Evolutionary conservation across 306 rosid genomes (phyloP), one percentile per base, ranked within the genome.

Genomic region (Lotus japonicus): DNA sequence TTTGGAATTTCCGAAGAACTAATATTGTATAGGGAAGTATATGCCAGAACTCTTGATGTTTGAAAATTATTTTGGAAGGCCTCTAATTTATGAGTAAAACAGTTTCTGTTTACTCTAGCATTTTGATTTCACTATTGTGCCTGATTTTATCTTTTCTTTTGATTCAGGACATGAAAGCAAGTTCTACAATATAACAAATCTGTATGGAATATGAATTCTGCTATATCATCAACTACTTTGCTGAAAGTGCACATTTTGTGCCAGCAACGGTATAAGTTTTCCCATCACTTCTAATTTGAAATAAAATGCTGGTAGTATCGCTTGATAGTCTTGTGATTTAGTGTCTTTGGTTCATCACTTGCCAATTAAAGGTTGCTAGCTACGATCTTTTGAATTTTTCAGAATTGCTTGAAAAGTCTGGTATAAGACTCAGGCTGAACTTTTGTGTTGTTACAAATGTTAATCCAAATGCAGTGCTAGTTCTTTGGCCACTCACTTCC

Each of bases 161-260:
- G 46, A 59, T 79, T 65, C 82, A 94, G 99, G 95, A 81, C 97
- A 28, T 61, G 80, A 65, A 90, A 86, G 81, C 96, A 94, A 81
- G 92, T 81, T 78, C 96, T 84, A 65, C 96, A 87, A 48, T 55
- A 87, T 83, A 88, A 88, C 89, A 94, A 87, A 74, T 94, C 97
- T 71, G 86, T 85, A 10, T 94, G 97, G 95, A 82, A 78, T 82
- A 88, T 82, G 84, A 58, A 88, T 77, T 87, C 99, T 69, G 81
- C 86, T 74, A 84, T 87, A 80, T 84, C 92, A 1, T 94, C 97
- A 43, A 85, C 90, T 70, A 86, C 94, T 66, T 70, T 90, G 58
- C 73, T 86, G 74, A 94, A 56, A 90, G 97, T 80, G 80, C 79
- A 55, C 92, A 88, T 77, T 52, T 88, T 71, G 77, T 77, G 62